A percentile compares a stretch with the other conserved stretches of the same genome.
Evolutionary conservation across 768 basidiomycete genomes (phyloP).

Genomic region (Xerocomus spinulosus): DNA sequence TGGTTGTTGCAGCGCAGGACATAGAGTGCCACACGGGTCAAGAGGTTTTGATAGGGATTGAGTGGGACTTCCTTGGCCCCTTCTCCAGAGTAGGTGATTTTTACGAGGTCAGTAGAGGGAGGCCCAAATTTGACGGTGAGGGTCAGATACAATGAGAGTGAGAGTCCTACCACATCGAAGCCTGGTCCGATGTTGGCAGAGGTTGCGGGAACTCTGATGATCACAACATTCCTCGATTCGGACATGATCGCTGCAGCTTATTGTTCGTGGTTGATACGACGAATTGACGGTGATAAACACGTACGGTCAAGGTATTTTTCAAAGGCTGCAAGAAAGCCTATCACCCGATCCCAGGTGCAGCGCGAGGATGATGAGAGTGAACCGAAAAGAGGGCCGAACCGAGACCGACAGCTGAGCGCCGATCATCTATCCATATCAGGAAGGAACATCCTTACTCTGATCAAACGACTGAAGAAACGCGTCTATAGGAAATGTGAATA

Average conservation of each 20-base stretch:
- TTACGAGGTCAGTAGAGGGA: slow-evolving; percentile 46
- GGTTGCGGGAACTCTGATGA: slow-evolving; percentile 89
- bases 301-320: slow-evolving; percentile 1
- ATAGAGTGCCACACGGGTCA: slow-evolving; percentile 95
- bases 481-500: too few relatives aligned
- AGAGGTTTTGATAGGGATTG: slow-evolving; percentile 94
- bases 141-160: slow-evolving; percentile 80
- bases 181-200: slow-evolving; percentile 99
- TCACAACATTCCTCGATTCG: slow-evolving; percentile 36
- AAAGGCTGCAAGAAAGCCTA: background rate
- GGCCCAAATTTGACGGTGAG: slow-evolving; percentile 54
- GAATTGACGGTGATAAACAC: background rate
- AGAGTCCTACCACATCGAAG: slow-evolving; percentile 98
- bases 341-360: background rate
- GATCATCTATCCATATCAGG: slow-evolving; percentile 14
- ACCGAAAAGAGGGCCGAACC: background rate
- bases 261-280: background rate
- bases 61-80: slow-evolving; percentile 90
- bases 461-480: too few relatives aligned
- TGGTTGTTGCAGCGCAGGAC: slow-evolving; percentile 87
- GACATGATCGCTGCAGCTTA: slow-evolving; percentile 21
- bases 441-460: too few relatives aligned
- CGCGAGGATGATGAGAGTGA: background rate
- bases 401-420: background rate
- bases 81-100: slow-evolving; percentile 78